These are phyloP conservation scores for Escovopsis weberi DNA, from an alignment of 2,329 filamentous ascomycete species.

Conservation along the genomic window DNA sequence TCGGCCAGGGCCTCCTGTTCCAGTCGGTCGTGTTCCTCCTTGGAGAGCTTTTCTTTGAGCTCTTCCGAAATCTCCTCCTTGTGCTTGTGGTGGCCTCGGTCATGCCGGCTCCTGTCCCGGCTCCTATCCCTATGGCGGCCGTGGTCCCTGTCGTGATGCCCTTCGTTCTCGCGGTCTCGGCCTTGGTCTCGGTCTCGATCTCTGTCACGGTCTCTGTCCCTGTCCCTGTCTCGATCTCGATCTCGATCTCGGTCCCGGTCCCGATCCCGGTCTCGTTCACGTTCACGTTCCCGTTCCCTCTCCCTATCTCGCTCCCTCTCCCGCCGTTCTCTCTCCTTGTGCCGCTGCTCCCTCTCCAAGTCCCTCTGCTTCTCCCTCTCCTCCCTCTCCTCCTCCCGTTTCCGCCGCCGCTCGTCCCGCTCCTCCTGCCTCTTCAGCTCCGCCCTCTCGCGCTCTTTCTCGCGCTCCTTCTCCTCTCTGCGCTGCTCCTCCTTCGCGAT, in stretches of 20 bases:
- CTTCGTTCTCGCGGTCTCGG: constrained; percentile 20
- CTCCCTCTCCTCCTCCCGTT: constrained; percentile 39
- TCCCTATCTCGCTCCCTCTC: constrained; percentile 22
- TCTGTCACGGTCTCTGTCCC: constrained; percentile 20
- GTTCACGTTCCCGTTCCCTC: constrained; percentile 20
- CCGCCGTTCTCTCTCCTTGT: constrained; percentile 23
- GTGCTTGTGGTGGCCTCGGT: constrained; percentile 19
- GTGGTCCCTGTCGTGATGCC: constrained; percentile 14
- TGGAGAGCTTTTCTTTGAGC: constrained; percentile 38
- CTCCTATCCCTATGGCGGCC: constrained; percentile 17
- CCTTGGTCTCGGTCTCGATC: constrained; percentile 22
- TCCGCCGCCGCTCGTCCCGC: constrained; percentile 32
- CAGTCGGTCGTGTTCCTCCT: constrained; percentile 42
- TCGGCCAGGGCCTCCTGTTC: constrained; percentile 45
- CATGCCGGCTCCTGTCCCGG: constrained; percentile 16
- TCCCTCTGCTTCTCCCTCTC: constrained; percentile 36
- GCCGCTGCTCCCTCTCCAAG: constrained; percentile 24
- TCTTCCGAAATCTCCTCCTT: constrained; percentile 28
- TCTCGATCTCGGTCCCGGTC: constrained; percentile 22
- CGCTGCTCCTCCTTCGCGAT: constrained; percentile 43
- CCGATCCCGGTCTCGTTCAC: constrained; percentile 22
- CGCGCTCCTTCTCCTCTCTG: constrained; percentile 31
- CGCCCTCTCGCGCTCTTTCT: constrained; percentile 34
- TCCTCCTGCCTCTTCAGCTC: constrained; percentile 36
- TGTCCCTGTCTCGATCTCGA: constrained; percentile 19